phyloP scores from a whole-genome alignment of 2,329 filamentous ascomycete species.

The Diaporthe ampelina region DNA sequence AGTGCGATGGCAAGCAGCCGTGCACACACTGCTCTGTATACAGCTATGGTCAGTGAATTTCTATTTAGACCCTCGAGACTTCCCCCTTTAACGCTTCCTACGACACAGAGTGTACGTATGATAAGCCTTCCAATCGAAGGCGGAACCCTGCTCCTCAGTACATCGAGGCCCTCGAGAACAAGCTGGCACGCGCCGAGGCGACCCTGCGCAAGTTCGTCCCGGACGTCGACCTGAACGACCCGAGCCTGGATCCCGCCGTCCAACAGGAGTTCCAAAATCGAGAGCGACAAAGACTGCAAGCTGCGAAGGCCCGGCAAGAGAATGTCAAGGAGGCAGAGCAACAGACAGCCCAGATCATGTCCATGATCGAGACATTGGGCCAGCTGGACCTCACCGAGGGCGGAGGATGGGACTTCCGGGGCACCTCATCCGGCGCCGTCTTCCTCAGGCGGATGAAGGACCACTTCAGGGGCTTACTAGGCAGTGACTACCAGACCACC shows the following conservation, averaged over 20 bases:
- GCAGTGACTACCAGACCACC: conserved; percentile 71
- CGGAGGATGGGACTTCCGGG: conserved; percentile 95
- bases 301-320: conserved; percentile 57
- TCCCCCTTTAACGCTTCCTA: conserved; percentile 17
- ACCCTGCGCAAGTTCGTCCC: conserved; percentile 85
- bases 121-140: conserved; percentile 92
- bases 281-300: conserved; percentile 64
- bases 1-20: conserved; percentile 88
- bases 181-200: conserved; percentile 85
- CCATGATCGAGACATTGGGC: conserved; percentile 95
- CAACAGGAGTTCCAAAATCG: conserved; percentile 76
- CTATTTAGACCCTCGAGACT: neutral
- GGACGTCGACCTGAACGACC: conserved; percentile 87
- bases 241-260: conserved; percentile 82
- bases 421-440: conserved; percentile 90
- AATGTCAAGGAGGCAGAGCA: conserved; percentile 55
- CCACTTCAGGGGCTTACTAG: conserved; percentile 84
- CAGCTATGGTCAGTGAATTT: conserved; percentile 83
- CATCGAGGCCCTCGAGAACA: conserved; percentile 87
- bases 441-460: conserved; percentile 91
- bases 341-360: conserved; percentile 83
- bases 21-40: conserved; percentile 98
- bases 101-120: conserved; percentile 87
- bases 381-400: conserved; percentile 92
- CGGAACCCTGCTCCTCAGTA: conserved; percentile 94